Conservation (phyloP, 2,329 filamentous ascomycete species). For the Botryotinia convoluta region DNA sequence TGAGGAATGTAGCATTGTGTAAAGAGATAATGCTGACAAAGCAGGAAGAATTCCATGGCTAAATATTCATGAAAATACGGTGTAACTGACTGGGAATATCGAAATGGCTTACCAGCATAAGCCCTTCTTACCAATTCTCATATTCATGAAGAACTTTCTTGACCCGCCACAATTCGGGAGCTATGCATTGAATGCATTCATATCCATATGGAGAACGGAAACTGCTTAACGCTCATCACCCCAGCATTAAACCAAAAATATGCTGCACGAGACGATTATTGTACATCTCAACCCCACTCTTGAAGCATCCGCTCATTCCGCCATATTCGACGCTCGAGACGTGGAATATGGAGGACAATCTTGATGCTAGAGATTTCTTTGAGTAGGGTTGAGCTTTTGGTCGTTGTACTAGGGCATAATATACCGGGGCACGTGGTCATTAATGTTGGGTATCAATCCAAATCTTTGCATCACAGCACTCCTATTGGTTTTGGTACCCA, state of each 20-base stretch:
- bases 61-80: not conserved
- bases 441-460: not conserved
- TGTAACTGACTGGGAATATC: not conserved
- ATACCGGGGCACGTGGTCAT: not conserved
- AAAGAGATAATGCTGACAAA: not conserved
- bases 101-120: not conserved
- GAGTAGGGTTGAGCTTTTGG: not conserved
- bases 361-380: conserved; percentile 1
- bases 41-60: not conserved
- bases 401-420: not conserved
- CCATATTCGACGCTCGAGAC: not conserved
- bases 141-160: not conserved
- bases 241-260: not conserved
- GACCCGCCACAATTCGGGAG: not conserved
- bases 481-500: conserved; percentile 30
- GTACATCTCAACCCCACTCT: not conserved
- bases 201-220: not conserved
- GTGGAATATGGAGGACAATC: not conserved
- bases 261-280: conserved; percentile 3
- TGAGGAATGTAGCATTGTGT: not conserved
- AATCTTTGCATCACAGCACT: conserved; percentile 3
- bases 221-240: not conserved
- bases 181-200: not conserved
- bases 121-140: not conserved
- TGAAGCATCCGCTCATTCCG: not conserved